Evolutionary conservation across 2,329 filamentous ascomycete species (phyloP).

Genomic region (Acrodontium crateriforme): DNA sequence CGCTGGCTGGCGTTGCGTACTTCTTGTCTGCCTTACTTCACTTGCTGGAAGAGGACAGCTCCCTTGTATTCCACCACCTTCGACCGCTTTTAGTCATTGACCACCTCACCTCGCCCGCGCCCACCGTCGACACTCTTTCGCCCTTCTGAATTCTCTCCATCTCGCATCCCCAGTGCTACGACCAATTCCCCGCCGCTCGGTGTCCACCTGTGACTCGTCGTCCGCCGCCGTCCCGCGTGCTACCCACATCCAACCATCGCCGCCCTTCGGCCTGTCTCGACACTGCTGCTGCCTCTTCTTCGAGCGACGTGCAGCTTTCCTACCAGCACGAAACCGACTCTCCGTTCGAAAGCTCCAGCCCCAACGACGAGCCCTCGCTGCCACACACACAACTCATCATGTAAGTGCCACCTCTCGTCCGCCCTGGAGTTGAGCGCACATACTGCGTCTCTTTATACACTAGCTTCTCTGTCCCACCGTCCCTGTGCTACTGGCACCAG

Average conservation of each 20-base stretch:
- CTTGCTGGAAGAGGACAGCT: too few species aligned
- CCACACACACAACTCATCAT: too few species aligned
- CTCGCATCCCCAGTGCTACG: slow-evolving; percentile 14
- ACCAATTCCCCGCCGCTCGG: slow-evolving; percentile 3
- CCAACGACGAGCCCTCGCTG: too few species aligned
- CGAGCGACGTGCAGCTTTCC: slow-evolving; percentile 13
- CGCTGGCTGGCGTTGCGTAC: too few species aligned
- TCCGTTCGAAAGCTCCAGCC: slow-evolving; percentile 5
- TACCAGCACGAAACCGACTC: slow-evolving; percentile 8
- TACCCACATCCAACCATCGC: neutral
- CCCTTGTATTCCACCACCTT: neutral
- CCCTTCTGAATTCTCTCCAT: too few species aligned
- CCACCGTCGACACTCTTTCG: too few species aligned
- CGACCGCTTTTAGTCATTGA: neutral
- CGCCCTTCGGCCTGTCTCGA: slow-evolving; percentile 1
- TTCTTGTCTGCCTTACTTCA: too few species aligned
- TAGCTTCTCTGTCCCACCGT: too few species aligned
- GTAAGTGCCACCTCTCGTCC: too few species aligned
- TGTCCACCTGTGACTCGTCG: slow-evolving; percentile 1
- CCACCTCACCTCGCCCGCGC: neutral
- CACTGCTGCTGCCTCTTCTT: slow-evolving; percentile 6
- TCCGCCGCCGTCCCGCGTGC: slow-evolving; percentile 1
- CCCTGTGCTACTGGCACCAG: slow-evolving; percentile 10
- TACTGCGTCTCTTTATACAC: too few species aligned
- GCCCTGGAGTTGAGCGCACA: too few species aligned